These are phyloP conservation scores for Chaetomiaceae sp. DNA, from an alignment of 2,329 filamentous ascomycete species.

Conservation along the genomic window DNA sequence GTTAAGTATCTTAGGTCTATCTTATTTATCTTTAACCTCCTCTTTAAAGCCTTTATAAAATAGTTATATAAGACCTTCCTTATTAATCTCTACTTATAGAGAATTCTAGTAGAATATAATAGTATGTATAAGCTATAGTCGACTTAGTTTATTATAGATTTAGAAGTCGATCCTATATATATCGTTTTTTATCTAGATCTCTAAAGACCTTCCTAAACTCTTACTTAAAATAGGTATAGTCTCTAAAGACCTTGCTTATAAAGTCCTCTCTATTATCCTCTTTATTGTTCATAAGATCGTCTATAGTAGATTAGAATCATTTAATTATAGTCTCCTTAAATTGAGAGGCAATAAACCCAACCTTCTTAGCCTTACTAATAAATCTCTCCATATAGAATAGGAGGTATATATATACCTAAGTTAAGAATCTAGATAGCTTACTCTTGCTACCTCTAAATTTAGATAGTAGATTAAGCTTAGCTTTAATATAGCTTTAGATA, in stretches of 20 bases:
- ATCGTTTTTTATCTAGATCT: background rate
- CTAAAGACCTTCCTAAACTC: background rate
- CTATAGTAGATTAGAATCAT: background rate
- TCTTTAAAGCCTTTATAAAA: conserved; percentile 3
- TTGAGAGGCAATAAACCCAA: too few relatives aligned
- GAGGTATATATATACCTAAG: too few relatives aligned
- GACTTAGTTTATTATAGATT: background rate
- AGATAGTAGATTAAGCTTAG: too few relatives aligned
- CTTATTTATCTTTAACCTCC: background rate
- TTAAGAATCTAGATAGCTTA: too few relatives aligned
- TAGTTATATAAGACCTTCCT: background rate
- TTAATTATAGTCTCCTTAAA: too few relatives aligned
- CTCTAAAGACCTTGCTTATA: background rate
- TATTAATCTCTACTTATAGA: background rate
- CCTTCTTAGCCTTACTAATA: too few relatives aligned
- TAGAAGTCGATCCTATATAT: background rate
- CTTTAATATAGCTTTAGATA: too few relatives aligned
- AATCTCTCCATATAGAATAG: too few relatives aligned
- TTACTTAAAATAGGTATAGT: background rate
- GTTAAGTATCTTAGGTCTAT: background rate
- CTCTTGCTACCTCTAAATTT: too few relatives aligned
- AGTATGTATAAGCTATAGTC: background rate
- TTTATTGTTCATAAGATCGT: too few relatives aligned
- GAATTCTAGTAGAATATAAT: background rate
- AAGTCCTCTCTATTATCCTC: background rate